Conservation (phyloP, 306 rosid species). For the Coriaria nepalensis region DNA sequence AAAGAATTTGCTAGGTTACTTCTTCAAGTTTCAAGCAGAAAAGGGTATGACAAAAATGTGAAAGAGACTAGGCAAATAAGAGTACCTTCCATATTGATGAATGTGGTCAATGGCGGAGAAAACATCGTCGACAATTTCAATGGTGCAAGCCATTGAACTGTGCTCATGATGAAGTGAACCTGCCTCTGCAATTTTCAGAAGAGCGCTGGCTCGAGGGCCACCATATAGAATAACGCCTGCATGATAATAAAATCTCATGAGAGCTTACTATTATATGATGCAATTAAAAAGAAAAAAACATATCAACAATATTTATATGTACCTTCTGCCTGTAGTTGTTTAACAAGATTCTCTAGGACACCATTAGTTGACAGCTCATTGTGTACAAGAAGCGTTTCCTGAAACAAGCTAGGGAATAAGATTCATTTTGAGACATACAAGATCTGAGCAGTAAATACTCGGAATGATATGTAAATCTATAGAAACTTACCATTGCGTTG, state of each 20-base stretch:
- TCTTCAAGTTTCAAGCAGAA: background rate
- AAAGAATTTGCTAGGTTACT: background rate
- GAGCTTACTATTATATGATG: too few species aligned
- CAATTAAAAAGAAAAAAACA: too few species aligned
- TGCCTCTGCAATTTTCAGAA: conserved; percentile 37
- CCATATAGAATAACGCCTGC: conserved; percentile 70
- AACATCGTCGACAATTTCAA: conserved; percentile 77
- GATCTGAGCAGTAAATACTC: background rate
- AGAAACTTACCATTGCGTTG: conserved; percentile 59
- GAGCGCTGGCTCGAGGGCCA: conserved; percentile 58
- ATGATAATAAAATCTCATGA: background rate
- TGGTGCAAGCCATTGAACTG: conserved; percentile 60
- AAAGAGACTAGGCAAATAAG: background rate
- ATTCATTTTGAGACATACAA: conserved; percentile 8
- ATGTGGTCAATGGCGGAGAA: conserved; percentile 69
- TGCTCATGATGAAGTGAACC: conserved; percentile 56
- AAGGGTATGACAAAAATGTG: conserved; percentile 2
- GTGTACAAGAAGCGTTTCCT: conserved; percentile 91
- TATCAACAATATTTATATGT: background rate
- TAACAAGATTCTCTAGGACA: conserved; percentile 33
- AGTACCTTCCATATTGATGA: conserved; percentile 59
- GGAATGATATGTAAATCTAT: background rate
- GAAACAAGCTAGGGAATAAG: conserved; percentile 8
- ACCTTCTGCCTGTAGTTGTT: conserved; percentile 60
- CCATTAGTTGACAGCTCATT: conserved; percentile 42